These are phyloP conservation scores for Debaryomyces prosopidis DNA, from an alignment of 805 yeast genomes.

Conservation along the genomic window DNA sequence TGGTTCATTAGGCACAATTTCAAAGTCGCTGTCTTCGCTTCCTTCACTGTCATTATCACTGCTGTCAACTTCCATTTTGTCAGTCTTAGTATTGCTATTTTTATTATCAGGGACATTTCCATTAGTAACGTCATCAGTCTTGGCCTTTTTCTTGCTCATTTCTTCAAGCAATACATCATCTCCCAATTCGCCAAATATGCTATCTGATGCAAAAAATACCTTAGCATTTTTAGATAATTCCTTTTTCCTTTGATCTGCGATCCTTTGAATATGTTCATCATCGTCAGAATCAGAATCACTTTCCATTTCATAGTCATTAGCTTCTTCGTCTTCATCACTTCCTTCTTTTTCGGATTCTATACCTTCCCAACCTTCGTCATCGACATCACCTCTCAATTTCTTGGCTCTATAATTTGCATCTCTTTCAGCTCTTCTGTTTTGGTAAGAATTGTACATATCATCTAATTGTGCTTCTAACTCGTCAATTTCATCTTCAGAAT, in stretches of 20 bases:
- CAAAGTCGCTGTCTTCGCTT: conserved; percentile 44
- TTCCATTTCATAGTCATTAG: conserved; percentile 47
- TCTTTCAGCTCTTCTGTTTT: conserved; percentile 63
- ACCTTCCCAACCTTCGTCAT: conserved; percentile 80
- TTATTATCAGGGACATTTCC: conserved; percentile 6
- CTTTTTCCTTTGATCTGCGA: conserved; percentile 47
- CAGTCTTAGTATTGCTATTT: not conserved
- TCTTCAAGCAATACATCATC: conserved; percentile 52
- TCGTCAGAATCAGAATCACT: conserved; percentile 59
- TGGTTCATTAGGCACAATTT: conserved; percentile 34
- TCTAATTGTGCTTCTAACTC: conserved; percentile 81
- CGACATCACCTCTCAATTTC: conserved; percentile 70
- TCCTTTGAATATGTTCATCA: conserved; percentile 63
- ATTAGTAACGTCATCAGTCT: conserved; percentile 1
- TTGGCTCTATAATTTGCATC: conserved; percentile 71
- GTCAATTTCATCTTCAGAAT: conserved; percentile 54
- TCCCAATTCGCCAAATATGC: conserved; percentile 39
- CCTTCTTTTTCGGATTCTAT: conserved; percentile 49
- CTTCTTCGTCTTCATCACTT: conserved; percentile 29
- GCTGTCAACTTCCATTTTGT: conserved; percentile 17
- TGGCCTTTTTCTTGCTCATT: conserved; percentile 18
- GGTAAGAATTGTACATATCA: conserved; percentile 73
- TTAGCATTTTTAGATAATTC: conserved; percentile 37
- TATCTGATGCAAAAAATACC: conserved; percentile 41
- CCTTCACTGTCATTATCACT: conserved; percentile 42